Conservation (phyloP, 441 rosid genomes). For the Mallotus repandus region DNA sequence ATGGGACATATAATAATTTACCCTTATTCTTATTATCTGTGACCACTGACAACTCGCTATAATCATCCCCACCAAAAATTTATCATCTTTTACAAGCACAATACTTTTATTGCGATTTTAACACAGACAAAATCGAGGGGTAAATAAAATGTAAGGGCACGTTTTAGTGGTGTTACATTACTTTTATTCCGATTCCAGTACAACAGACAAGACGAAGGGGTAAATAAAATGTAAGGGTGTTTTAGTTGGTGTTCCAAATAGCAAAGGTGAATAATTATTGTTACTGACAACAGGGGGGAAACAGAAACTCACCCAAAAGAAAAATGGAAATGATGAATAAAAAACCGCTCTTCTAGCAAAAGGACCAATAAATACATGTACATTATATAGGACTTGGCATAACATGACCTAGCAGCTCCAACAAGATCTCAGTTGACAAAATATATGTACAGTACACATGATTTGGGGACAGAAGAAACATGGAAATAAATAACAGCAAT, state of each 20-base stretch:
- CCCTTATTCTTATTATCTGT: too few species aligned
- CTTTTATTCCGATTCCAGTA: too few species aligned
- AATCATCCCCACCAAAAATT: not conserved
- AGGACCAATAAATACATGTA: not conserved
- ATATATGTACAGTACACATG: not conserved
- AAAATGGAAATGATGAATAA: not conserved
- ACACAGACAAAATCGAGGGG: not conserved
- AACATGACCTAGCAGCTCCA: not conserved
- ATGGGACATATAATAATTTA: too few species aligned
- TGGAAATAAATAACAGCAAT: not conserved
- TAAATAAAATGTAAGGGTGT: too few species aligned
- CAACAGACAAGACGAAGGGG: not conserved
- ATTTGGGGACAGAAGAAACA: not conserved
- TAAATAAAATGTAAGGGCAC: too few species aligned
- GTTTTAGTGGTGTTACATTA: too few species aligned
- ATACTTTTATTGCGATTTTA: too few species aligned
- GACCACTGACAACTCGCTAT: not conserved
- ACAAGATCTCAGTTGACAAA: not conserved
- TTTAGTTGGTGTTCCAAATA: too few species aligned
- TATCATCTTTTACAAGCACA: too few species aligned
- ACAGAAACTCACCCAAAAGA: too few species aligned
- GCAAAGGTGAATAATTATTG: too few species aligned
- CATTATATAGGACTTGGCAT: not conserved
- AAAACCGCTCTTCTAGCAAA: not conserved
- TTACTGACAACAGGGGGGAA: too few species aligned